Percentiles rank a stretch among this genome's conserved stretches.
phyloP scores from a whole-genome alignment of 306 rosid species.

The Vicia faba region DNA sequence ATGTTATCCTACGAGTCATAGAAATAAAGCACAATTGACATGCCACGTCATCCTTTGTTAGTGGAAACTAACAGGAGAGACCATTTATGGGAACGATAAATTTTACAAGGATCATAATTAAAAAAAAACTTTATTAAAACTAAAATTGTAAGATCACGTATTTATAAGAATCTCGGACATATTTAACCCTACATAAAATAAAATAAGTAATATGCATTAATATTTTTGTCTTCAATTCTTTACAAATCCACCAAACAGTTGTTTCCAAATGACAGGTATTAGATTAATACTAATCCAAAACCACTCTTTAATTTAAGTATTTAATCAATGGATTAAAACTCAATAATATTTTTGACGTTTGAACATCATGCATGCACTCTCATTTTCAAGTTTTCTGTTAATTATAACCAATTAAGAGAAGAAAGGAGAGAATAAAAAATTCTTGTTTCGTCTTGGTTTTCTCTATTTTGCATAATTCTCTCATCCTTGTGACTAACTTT shows the following conservation, averaged over 20 bases:
- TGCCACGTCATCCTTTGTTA: too few relatives aligned
- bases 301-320: conserved; percentile 34
- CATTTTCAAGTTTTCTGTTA: conserved; percentile 12
- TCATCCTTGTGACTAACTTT: conserved; percentile 16
- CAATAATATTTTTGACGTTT: background rate
- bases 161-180: too few relatives aligned
- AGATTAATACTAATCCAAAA: conserved; percentile 15
- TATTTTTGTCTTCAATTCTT: background rate
- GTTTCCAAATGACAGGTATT: conserved; percentile 23
- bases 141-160: too few relatives aligned
- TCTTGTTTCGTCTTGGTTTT: conserved; percentile 17
- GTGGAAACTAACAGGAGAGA: too few relatives aligned
- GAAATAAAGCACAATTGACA: too few relatives aligned
- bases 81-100: too few relatives aligned
- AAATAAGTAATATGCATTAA: too few relatives aligned
- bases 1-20: too few relatives aligned
- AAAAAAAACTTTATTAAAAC: too few relatives aligned
- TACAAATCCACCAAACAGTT: conserved; percentile 11
- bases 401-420: conserved; percentile 21
- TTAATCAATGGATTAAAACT: conserved; percentile 18
- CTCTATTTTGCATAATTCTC: conserved; percentile 15
- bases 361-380: conserved; percentile 4
- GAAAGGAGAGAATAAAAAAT: conserved; percentile 2
- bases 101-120: too few relatives aligned
- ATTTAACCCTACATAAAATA: too few relatives aligned